phyloP scores from a whole-genome alignment of 1,284 basidiomycete genomes.

The Austroboletus sp. region DNA sequence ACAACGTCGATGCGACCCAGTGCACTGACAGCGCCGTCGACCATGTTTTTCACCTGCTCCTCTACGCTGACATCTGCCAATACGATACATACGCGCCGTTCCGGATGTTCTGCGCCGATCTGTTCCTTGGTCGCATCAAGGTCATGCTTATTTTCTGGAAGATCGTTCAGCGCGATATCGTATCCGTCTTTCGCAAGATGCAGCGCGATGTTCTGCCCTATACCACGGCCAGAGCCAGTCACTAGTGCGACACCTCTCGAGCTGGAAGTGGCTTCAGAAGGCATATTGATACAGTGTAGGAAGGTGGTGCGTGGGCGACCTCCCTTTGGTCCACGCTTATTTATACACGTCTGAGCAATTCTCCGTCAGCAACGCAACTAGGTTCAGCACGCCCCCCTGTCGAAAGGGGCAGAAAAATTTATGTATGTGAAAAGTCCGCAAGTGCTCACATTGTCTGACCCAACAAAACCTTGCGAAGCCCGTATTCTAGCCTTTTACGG shows the following conservation, averaged over 20 bases:
- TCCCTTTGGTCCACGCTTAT: too few relatives aligned
- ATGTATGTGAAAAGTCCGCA: too few relatives aligned
- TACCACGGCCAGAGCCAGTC: conserved; percentile 25
- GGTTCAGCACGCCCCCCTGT: too few relatives aligned
- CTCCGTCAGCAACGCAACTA: too few relatives aligned
- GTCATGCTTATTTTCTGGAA: not conserved
- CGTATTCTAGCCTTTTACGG: too few relatives aligned
- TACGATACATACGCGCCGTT: not conserved
- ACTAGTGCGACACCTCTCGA: conserved; percentile 29
- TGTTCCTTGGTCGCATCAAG: not conserved
- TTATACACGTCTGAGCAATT: too few relatives aligned
- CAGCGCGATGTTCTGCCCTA: conserved; percentile 23
- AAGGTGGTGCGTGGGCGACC: too few relatives aligned
- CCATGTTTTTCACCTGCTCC: conserved; percentile 24
- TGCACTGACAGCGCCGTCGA: conserved; percentile 26
- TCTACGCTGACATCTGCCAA: conserved; percentile 9
- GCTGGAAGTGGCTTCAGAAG: not conserved
- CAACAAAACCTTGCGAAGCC: too few relatives aligned
- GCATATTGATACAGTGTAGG: not conserved
- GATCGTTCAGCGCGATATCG: conserved; percentile 34
- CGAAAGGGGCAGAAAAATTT: too few relatives aligned
- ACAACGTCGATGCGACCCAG: conserved; percentile 31
- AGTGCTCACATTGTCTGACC: too few relatives aligned
- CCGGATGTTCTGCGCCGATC: not conserved
- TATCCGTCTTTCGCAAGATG: conserved; percentile 36